phyloP scores from a whole-genome alignment of 2,329 filamentous ascomycete genomes.

The Fusarium citri region DNA sequence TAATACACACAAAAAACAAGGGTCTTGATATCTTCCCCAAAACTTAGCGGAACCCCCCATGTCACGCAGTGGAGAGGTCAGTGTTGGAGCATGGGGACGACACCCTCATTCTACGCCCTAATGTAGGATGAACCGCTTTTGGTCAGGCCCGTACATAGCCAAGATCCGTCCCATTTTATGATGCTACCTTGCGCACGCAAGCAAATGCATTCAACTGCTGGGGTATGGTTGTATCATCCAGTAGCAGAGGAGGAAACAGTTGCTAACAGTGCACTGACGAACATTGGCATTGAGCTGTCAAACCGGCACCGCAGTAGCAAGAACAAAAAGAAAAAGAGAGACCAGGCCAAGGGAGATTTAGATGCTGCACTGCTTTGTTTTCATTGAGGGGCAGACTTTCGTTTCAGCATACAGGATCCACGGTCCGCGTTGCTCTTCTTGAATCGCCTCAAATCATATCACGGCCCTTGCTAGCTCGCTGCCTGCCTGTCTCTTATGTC shows the following conservation, averaged over 20 bases:
- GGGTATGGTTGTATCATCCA: slow-evolving; percentile 27
- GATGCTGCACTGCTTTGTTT: slow-evolving; percentile 17
- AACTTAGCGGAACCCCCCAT: slow-evolving; percentile 35
- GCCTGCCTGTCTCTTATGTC: slow-evolving; percentile 19
- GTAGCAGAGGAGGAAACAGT: not conserved
- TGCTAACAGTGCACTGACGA: slow-evolving; percentile 10
- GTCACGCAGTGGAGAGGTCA: slow-evolving; percentile 40
- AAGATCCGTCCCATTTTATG: slow-evolving; percentile 48
- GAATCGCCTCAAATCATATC: slow-evolving; percentile 30
- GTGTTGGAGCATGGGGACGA: slow-evolving; percentile 43
- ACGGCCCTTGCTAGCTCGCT: slow-evolving; percentile 32
- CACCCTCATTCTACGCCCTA: slow-evolving; percentile 50
- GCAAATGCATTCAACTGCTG: slow-evolving; percentile 30
- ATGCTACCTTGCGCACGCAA: slow-evolving; percentile 31
- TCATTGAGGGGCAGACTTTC: slow-evolving; percentile 34
- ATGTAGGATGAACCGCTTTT: slow-evolving; percentile 51
- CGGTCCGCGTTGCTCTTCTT: slow-evolving; percentile 28
- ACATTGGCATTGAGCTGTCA: slow-evolving; percentile 28
- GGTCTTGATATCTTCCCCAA: slow-evolving; percentile 40
- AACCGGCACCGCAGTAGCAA: slow-evolving; percentile 11
- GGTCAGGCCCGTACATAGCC: slow-evolving; percentile 44
- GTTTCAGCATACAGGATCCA: slow-evolving; percentile 37
- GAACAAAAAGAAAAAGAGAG: not conserved
- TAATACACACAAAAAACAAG: slow-evolving; percentile 35
- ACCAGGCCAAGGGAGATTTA: not conserved